Percentiles rank a stretch among this genome's conserved stretches.
Evolutionary conservation across 768 basidiomycete genomes (phyloP).

Genomic region (Tulasnella sp.): DNA sequence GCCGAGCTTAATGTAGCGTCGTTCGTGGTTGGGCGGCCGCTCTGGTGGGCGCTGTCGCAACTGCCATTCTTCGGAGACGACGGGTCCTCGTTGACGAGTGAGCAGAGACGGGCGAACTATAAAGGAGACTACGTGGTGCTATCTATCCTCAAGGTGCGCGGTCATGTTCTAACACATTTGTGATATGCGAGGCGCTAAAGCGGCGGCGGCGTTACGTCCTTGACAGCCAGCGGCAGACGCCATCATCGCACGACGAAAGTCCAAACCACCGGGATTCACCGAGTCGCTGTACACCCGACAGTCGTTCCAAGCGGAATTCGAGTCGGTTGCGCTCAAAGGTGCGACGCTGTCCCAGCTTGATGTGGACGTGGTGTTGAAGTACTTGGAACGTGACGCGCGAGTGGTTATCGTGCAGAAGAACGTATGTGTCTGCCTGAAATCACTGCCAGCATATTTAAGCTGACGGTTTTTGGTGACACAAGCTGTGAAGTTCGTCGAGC

Average conservation of each 20-base stretch:
- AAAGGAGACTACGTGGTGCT: constrained; percentile 72
- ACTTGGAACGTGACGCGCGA: constrained; percentile 70
- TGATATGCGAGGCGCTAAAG: not conserved
- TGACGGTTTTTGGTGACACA: constrained; percentile 36
- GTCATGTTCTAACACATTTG: not conserved
- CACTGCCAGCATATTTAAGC: not conserved
- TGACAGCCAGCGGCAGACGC: constrained; percentile 54
- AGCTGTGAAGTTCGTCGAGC: constrained; percentile 76
- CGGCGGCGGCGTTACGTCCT: not conserved
- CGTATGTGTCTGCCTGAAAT: constrained; percentile 40
- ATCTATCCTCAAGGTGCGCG: constrained; percentile 51
- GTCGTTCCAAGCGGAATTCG: constrained; percentile 60
- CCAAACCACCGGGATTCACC: constrained; percentile 45
- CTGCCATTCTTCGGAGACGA: constrained; percentile 64
- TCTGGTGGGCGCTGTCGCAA: constrained; percentile 88
- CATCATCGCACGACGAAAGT: constrained; percentile 47
- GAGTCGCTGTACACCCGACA: constrained; percentile 61
- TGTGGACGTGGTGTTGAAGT: constrained; percentile 65
- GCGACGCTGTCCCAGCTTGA: constrained; percentile 56
- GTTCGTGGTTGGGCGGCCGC: constrained; percentile 66
- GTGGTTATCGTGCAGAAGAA: constrained; percentile 62
- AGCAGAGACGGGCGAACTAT: constrained; percentile 52
- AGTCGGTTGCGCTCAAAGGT: constrained; percentile 40
- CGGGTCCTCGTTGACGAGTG: constrained; percentile 46
- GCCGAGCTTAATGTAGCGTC: constrained; percentile 64